A percentile compares a stretch with the other conserved stretches of the same genome.
These are phyloP conservation scores for Staphylotrichum tortipilum DNA, from an alignment of 495 filamentous ascomycete genomes.

Conservation along the genomic window DNA sequence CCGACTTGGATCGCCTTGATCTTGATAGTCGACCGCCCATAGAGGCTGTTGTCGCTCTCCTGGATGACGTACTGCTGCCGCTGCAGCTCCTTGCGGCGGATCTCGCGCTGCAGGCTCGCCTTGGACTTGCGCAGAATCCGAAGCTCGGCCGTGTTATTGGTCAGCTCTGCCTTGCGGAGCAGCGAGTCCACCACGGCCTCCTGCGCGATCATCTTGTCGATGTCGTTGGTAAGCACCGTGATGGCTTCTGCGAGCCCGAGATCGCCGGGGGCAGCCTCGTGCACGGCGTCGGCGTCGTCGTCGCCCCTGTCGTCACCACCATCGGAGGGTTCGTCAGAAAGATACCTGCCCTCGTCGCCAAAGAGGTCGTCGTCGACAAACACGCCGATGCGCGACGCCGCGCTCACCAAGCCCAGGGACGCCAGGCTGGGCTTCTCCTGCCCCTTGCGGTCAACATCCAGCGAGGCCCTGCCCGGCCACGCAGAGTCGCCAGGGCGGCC, in stretches of 20 bases:
- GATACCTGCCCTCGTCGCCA: constrained; percentile 76
- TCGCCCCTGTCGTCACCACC: constrained; percentile 51
- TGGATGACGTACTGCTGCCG: constrained; percentile 95
- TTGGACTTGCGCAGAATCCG: constrained; percentile 91
- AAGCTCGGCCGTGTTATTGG: constrained; percentile 89
- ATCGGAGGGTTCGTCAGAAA: constrained; percentile 79
- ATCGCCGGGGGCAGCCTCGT: constrained; percentile 92
- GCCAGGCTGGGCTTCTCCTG: constrained; percentile 74
- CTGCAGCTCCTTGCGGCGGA: constrained; percentile 89
- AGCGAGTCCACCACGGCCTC: constrained; percentile 87
- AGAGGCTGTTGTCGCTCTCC: constrained; percentile 95
- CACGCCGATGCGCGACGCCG: constrained; percentile 71
- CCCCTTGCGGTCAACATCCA: constrained; percentile 49
- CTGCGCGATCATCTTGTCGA: constrained; percentile 80
- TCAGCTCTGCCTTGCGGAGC: constrained; percentile 88
- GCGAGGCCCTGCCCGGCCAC: constrained; percentile 41
- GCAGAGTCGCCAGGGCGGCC: constrained; percentile 5
- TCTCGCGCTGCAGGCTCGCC: constrained; percentile 82
- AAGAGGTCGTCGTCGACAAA: constrained; percentile 92
- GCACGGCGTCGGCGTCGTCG: constrained; percentile 71
- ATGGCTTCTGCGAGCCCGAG: constrained; percentile 91
- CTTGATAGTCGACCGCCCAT: constrained; percentile 76
- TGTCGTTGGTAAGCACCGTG: constrained; percentile 70
- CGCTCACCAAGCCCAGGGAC: constrained; percentile 80
- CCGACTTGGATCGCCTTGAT: constrained; percentile 92